Evolutionary conservation across 1,284 basidiomycete genomes (phyloP).

Genomic region (Golubevia pallescens): DNA sequence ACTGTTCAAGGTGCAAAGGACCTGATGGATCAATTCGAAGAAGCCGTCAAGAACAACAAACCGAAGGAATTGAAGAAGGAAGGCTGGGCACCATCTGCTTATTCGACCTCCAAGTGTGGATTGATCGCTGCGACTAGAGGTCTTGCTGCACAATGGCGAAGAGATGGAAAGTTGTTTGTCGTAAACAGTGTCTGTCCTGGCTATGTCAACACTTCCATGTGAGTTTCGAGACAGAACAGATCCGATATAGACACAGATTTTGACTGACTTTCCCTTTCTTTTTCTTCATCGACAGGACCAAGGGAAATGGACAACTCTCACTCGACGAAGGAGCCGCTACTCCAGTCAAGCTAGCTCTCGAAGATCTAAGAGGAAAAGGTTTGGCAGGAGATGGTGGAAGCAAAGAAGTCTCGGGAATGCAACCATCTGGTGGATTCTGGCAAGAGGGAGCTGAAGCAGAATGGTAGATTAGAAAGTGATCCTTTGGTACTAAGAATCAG

Average conservation of each 20-base stretch:
- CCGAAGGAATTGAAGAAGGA: constrained; percentile 20
- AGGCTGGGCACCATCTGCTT: constrained; percentile 38
- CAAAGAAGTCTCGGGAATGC: background rate
- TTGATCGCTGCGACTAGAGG: constrained; percentile 36
- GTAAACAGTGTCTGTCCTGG: constrained; percentile 39
- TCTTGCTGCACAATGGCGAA: constrained; percentile 22
- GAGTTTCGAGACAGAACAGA: background rate
- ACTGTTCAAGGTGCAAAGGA: constrained; percentile 22
- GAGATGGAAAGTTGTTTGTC: constrained; percentile 18
- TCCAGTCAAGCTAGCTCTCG: constrained; percentile 30
- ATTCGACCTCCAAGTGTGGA: constrained; percentile 32
- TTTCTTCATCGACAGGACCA: constrained; percentile 28
- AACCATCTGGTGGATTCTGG: background rate
- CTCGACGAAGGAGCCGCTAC: constrained; percentile 41
- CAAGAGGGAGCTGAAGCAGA: background rate
- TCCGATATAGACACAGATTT: no score
- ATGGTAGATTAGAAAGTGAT: background rate
- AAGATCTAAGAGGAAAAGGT: constrained; percentile 15
- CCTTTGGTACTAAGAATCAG: no score
- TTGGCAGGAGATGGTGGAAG: background rate
- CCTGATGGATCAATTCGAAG: constrained; percentile 30
- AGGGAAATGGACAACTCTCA: constrained; percentile 34
- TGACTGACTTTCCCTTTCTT: background rate
- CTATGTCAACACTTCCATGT: constrained; percentile 30
- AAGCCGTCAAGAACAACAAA: constrained; percentile 19